Conservation (phyloP, 768 basidiomycete species). For the Rhodotorula graminis region DNA sequence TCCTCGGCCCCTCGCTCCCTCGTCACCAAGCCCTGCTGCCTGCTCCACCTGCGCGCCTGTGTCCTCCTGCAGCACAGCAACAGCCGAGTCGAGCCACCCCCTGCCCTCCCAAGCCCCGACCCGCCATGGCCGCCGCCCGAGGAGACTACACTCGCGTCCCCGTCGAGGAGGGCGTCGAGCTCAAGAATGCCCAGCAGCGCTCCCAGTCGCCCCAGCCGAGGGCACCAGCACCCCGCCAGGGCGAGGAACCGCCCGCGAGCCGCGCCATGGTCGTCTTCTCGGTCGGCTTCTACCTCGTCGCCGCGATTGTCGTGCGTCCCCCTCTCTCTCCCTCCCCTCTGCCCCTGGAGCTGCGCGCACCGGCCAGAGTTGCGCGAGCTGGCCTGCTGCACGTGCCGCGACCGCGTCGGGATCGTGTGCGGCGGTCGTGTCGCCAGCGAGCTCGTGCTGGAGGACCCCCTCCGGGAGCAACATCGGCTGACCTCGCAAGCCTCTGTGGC, state of each 20-base stretch:
- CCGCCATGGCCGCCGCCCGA: constrained; percentile 3
- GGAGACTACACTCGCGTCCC: constrained; percentile 33
- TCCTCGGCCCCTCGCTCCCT: too few relatives aligned
- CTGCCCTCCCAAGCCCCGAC: too few relatives aligned
- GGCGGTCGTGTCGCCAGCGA: too few relatives aligned
- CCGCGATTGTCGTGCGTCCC: constrained; percentile 72
- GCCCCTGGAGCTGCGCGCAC: too few relatives aligned
- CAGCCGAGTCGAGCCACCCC: too few relatives aligned
- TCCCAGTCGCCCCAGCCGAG: neutral
- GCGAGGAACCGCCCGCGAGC: constrained; percentile 25
- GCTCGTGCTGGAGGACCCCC: neutral
- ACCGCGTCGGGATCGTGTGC: too few relatives aligned
- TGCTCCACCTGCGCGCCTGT: too few relatives aligned
- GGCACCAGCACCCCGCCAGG: neutral
- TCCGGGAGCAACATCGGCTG: neutral
- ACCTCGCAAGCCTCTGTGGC: neutral
- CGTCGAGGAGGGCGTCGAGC: constrained; percentile 7
- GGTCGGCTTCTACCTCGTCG: constrained; percentile 80
- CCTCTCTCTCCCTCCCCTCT: neutral
- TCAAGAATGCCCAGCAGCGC: constrained; percentile 7
- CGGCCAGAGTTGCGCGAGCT: neutral
- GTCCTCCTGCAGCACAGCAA: too few relatives aligned
- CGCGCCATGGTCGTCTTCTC: constrained; percentile 46
- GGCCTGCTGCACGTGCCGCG: neutral
- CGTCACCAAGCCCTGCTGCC: too few relatives aligned